Conservation (phyloP, 164 flowering plant genomes). For the Tetrastigma voinierianum region DNA sequence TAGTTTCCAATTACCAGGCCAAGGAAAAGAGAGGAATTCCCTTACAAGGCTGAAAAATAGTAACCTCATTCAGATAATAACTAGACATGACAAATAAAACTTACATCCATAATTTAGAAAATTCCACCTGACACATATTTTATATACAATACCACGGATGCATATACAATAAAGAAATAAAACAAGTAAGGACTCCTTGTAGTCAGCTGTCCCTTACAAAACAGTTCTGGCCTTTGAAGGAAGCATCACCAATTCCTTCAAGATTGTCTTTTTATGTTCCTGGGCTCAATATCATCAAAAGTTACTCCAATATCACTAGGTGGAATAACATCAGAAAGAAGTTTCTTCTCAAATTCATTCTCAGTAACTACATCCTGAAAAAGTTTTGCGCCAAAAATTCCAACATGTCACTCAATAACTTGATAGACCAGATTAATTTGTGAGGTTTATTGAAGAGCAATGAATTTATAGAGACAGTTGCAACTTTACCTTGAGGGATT, state of each 20-base stretch:
- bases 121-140: background rate
- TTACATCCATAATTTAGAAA: background rate
- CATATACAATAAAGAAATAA: background rate
- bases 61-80: background rate
- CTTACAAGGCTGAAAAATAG: conserved; percentile 76
- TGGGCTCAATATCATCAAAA: conserved; percentile 92
- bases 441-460: background rate
- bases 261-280: conserved; percentile 87
- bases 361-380: conserved; percentile 92
- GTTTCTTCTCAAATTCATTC: conserved; percentile 92
- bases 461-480: background rate
- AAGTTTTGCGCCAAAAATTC: background rate
- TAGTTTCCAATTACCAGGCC: conserved; percentile 99
- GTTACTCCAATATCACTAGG: conserved; percentile 92
- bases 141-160: background rate
- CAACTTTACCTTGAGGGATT: conserved; percentile 70
- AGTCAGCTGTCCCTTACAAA: conserved; percentile 87
- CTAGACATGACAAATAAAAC: background rate
- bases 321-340: conserved; percentile 91
- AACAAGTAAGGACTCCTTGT: conserved; percentile 30
- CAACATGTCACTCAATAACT: background rate
- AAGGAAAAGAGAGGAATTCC: conserved; percentile 95
- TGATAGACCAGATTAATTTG: background rate
- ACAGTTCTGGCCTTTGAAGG: conserved; percentile 96
- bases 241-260: conserved; percentile 97